Evolutionary conservation across 202 grass and related monocot species (phyloP).

Genomic region (Tripidium arundinaceum): DNA sequence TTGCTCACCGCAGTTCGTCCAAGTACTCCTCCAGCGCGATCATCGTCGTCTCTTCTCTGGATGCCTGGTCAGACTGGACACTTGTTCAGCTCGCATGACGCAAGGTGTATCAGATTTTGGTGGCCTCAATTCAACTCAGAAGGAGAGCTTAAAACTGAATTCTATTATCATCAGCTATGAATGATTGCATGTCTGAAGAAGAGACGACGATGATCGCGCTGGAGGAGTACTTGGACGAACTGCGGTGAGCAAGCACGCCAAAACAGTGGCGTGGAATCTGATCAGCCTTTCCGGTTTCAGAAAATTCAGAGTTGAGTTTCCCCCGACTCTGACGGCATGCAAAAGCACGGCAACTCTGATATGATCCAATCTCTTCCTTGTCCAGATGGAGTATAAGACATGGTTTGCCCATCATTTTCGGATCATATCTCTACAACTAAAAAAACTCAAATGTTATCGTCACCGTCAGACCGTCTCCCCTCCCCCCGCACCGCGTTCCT

Average conservation of each 20-base stretch:
- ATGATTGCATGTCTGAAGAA: no score
- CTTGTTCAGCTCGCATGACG: no score
- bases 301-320: slow-evolving; percentile 25
- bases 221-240: background rate
- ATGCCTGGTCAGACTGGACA: no score
- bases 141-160: no score
- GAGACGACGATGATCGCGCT: background rate
- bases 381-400: slow-evolving; percentile 2
- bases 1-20: background rate
- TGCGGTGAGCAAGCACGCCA: background rate
- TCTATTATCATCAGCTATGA: no score
- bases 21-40: background rate
- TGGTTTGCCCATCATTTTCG: slow-evolving; percentile 26
- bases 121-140: no score
- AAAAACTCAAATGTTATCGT: no score
- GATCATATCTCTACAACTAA: slow-evolving; percentile 10
- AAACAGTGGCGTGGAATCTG: background rate
- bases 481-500: background rate
- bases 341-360: background rate
- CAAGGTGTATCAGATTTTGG: no score
- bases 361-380: background rate
- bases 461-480: no score
- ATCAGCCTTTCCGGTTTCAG: background rate
- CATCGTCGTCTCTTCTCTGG: background rate
- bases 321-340: background rate